Evolutionary conservation across 2,329 filamentous ascomycete species (phyloP).

Genomic region (Tolypocladium paradoxum): DNA sequence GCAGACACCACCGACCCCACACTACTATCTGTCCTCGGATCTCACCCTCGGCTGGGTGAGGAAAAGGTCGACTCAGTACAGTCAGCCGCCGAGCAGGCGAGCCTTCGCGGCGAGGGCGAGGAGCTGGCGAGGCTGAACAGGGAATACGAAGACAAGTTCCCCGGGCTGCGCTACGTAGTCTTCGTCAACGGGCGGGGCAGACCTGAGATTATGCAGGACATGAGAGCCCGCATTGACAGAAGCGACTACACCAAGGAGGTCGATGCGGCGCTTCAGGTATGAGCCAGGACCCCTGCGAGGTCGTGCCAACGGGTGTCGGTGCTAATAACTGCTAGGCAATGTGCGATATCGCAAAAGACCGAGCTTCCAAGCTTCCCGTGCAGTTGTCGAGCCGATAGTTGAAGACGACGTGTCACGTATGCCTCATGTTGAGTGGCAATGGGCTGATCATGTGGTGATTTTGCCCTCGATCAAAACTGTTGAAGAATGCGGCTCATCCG

Average conservation of each 20-base stretch:
- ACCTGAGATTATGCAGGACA: conserved; percentile 68
- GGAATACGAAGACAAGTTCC: conserved; percentile 72
- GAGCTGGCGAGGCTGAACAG: conserved; percentile 58
- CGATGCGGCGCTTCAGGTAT: conserved; percentile 61
- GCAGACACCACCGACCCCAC: conserved; percentile 33
- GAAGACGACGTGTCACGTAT: not conserved
- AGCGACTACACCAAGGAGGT: conserved; percentile 59
- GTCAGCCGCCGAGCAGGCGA: conserved; percentile 72
- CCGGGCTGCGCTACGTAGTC: conserved; percentile 77
- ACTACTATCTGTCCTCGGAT: conserved; percentile 63
- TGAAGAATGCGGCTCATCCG: not conserved
- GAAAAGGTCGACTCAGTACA: conserved; percentile 73
- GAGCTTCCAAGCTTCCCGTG: conserved; percentile 51
- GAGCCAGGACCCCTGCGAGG: conserved; percentile 10
- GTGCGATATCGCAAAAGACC: conserved; percentile 80
- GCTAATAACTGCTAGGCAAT: conserved; percentile 54
- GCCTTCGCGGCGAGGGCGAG: conserved; percentile 51
- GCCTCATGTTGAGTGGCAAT: not conserved
- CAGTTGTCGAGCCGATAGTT: not conserved
- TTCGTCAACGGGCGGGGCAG: conserved; percentile 79
- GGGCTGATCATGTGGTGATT: not conserved
- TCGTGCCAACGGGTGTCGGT: not conserved
- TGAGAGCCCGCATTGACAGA: conserved; percentile 61
- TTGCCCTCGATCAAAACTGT: not conserved
- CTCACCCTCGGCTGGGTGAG: conserved; percentile 75